A percentile compares a stretch with the other conserved stretches of the same genome.
Evolutionary conservation across 1,284 basidiomycete genomes (phyloP).

Genomic region (Sanghuangporus sanghuang): DNA sequence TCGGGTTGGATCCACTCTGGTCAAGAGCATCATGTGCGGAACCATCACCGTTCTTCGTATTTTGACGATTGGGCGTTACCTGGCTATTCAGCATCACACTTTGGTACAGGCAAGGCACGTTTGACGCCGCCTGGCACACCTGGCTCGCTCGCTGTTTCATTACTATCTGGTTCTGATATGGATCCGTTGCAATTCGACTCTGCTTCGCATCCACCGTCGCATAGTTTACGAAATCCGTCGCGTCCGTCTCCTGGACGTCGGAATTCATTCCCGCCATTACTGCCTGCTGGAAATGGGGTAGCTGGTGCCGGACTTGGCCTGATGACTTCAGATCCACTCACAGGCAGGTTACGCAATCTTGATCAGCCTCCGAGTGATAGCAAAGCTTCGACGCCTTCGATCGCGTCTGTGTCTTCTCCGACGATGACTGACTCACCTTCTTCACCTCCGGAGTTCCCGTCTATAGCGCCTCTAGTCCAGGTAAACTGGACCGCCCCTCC

Average conservation of each 20-base stretch:
- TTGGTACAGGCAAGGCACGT: slow-evolving; percentile 20
- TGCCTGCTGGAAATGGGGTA: neutral
- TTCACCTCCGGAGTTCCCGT: slow-evolving; percentile 25
- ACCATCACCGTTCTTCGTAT: slow-evolving; percentile 45
- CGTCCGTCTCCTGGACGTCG: slow-evolving; percentile 9
- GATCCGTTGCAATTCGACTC: neutral
- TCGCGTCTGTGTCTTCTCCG: slow-evolving; percentile 37
- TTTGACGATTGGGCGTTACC: slow-evolving; percentile 28
- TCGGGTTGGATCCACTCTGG: slow-evolving; percentile 14
- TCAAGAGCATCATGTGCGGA: slow-evolving; percentile 24
- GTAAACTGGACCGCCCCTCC: slow-evolving; percentile 15
- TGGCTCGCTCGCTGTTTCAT: slow-evolving; percentile 3
- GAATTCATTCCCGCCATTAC: slow-evolving; percentile 11
- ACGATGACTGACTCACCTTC: slow-evolving; percentile 34
- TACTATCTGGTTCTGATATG: slow-evolving; percentile 7
- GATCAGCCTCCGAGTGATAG: slow-evolving; percentile 25
- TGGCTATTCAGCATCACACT: neutral
- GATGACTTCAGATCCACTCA: neutral
- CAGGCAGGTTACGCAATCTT: neutral
- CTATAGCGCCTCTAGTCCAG: slow-evolving; percentile 23
- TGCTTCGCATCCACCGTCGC: neutral
- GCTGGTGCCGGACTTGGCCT: neutral
- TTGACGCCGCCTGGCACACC: slow-evolving; percentile 17
- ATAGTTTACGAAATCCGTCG: neutral
- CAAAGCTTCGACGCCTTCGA: slow-evolving; percentile 53